These are phyloP conservation scores for Salix brachista DNA, from an alignment of 345 rosid genomes.

Conservation along the genomic window DNA sequence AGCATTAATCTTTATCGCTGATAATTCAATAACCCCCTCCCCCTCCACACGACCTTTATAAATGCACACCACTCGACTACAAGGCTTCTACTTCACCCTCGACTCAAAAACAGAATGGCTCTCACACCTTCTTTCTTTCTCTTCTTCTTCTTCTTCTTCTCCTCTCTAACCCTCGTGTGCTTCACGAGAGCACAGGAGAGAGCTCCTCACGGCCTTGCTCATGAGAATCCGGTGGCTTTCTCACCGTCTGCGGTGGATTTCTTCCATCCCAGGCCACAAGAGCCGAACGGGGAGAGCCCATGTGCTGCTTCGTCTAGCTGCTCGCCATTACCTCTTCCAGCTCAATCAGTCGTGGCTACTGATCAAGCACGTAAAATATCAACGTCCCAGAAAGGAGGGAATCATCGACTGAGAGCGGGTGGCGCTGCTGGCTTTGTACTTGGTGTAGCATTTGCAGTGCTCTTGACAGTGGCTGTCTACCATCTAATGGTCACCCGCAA, in stretches of 20 bases:
- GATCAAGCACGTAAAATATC: conserved; percentile 21
- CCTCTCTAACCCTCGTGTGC: conserved; percentile 31
- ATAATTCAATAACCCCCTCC: conserved; percentile 40
- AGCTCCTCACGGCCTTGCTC: conserved; percentile 82
- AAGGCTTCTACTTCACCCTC: not conserved
- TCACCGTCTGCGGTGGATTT: conserved; percentile 79
- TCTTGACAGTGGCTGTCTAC: conserved; percentile 36
- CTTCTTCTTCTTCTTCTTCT: conserved; percentile 9
- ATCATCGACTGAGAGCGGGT: conserved; percentile 30
- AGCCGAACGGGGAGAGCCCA: conserved; percentile 17
- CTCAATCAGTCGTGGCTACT: conserved; percentile 37
- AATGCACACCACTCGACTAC: conserved; percentile 26
- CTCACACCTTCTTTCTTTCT: conserved; percentile 25
- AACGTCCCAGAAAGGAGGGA: conserved; percentile 22
- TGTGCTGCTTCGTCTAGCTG: conserved; percentile 35
- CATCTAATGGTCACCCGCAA: conserved; percentile 29
- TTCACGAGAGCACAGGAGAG: conserved; percentile 54
- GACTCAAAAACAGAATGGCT: conserved; percentile 25
- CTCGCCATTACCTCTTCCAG: conserved; percentile 66
- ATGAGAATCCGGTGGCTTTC: conserved; percentile 65
- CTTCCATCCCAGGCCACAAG: conserved; percentile 65
- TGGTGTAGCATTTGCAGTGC: conserved; percentile 39
- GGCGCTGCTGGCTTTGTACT: conserved; percentile 41
- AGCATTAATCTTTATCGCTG: conserved; percentile 22
- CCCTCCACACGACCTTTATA: conserved; percentile 45